phyloP scores from a whole-genome alignment of 2,329 filamentous ascomycete species.

The Exserohilum turcica region DNA sequence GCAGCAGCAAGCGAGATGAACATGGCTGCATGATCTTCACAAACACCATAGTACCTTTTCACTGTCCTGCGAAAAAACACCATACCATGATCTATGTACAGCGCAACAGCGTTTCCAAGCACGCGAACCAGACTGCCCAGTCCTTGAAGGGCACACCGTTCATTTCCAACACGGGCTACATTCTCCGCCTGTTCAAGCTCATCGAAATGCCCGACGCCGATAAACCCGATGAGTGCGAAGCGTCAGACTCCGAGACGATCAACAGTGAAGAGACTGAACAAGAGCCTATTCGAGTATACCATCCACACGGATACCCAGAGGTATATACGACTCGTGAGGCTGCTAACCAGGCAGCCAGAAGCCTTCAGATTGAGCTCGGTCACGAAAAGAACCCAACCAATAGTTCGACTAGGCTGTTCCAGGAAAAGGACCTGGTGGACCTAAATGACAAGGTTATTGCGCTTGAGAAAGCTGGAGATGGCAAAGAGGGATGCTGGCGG shows the following conservation, averaged over 20 bases:
- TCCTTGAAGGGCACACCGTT: slow-evolving; percentile 10
- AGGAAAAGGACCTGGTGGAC: slow-evolving; percentile 15
- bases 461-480: slow-evolving; percentile 9
- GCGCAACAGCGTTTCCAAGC: slow-evolving; percentile 17
- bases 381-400: slow-evolving; percentile 18
- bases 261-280: background rate
- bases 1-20: slow-evolving; percentile 12
- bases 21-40: slow-evolving; percentile 14
- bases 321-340: slow-evolving; percentile 29
- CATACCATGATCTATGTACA: slow-evolving; percentile 27
- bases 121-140: slow-evolving; percentile 12
- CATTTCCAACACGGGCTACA: slow-evolving; percentile 27
- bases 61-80: slow-evolving; percentile 14
- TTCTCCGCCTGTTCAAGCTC: slow-evolving; percentile 29
- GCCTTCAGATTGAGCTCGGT: slow-evolving; percentile 33
- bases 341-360: slow-evolving; percentile 35
- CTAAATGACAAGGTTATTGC: slow-evolving; percentile 21
- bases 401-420: slow-evolving; percentile 18
- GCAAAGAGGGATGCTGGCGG: slow-evolving; percentile 25
- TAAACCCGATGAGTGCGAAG: slow-evolving; percentile 1
- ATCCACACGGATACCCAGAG: slow-evolving; percentile 20
- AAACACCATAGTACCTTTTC: slow-evolving; percentile 12
- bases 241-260: background rate
- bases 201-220: background rate
- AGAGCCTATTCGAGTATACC: slow-evolving; percentile 10